Percentiles rank a stretch among this genome's conserved stretches.
phyloP scores from a whole-genome alignment of 2,329 filamentous ascomycete genomes.

The Ciborinia camelliae region DNA sequence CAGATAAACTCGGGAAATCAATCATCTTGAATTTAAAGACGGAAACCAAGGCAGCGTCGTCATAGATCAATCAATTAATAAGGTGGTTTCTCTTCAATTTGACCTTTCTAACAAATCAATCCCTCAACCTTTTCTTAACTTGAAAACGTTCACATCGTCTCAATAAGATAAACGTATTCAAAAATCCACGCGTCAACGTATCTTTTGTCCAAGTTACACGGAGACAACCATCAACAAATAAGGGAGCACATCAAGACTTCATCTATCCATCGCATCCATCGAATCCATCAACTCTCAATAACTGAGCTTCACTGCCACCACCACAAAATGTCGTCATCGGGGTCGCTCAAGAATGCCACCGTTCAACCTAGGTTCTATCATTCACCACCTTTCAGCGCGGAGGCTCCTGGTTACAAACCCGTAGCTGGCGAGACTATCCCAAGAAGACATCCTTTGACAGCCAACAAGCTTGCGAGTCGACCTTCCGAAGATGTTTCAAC shows the following conservation, averaged over 20 bases:
- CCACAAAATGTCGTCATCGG: neutral
- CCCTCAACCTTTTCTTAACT: neutral
- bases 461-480: conserved; percentile 53
- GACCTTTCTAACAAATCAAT: neutral
- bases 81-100: neutral
- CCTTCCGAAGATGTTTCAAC: conserved; percentile 47
- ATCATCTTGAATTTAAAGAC: neutral
- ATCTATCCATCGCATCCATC: neutral
- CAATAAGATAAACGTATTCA: neutral
- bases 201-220: neutral
- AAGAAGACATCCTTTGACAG: conserved; percentile 55
- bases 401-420: conserved; percentile 55
- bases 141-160: neutral
- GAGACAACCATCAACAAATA: neutral
- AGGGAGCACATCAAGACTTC: neutral
- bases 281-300: neutral
- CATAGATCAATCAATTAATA: conserved; percentile 3
- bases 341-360: conserved; percentile 34
- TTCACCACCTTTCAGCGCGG: conserved; percentile 58
- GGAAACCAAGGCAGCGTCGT: conserved; percentile 17
- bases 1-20: too few relatives aligned
- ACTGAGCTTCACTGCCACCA: neutral
- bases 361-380: conserved; percentile 34
- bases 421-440: conserved; percentile 69
- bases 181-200: neutral